Base-by-base conservation (phyloP, 2,329 filamentous ascomycete genomes). In the Alternaria sp. region DNA sequence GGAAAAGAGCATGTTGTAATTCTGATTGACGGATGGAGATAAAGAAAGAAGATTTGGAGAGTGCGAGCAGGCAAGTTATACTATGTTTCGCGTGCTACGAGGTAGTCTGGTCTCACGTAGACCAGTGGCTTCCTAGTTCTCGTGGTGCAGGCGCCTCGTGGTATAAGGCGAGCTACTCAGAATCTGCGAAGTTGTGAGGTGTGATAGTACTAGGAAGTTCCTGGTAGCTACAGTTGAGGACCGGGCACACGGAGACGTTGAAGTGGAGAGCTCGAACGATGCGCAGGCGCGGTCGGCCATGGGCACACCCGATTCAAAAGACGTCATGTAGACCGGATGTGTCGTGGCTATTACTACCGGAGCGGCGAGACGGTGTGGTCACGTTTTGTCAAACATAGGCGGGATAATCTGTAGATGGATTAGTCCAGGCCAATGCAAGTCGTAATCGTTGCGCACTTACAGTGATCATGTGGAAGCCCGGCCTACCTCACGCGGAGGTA, bases 381-480 rank as follows among this genome's bases (percentile, higher is more conserved):
- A 58, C 58, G 21, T 54, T 47, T 28, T 11, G 15, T 47, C 23
- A 28, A 43, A 3, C 11, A 47, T 4, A 54, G 50, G 49, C 49
- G 18, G 7, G 18, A 23, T 2, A 23, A 8, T 45, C 55, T 62
- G 41, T 12, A 20, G 18, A 14, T 9, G 4, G 23, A 30, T 62
- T 41, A 62, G 49, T 43, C 46, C 7, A 21, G 6, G 12, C 6
- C 20, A 5, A 44, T 66, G 41, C 41, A 65, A 9, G 23, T 10
- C 9, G 9, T 20, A 43, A 5, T 18, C 8, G 25, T 21, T n/a
- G 18, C 20, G 28, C 37, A 60, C 70, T 71, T 70, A 72, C 70
- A 55, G 45, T 58, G 26, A n/a, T 60, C 30, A 45, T 58, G 44
- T 54, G 37, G 60, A 58, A 55, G 41, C 60, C 69, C 69, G 69